Percentiles rank a stretch among this genome's conserved stretches.
Evolutionary conservation across 257 asterid genomes (phyloP).

Genomic region (Linderniella brevidens): DNA sequence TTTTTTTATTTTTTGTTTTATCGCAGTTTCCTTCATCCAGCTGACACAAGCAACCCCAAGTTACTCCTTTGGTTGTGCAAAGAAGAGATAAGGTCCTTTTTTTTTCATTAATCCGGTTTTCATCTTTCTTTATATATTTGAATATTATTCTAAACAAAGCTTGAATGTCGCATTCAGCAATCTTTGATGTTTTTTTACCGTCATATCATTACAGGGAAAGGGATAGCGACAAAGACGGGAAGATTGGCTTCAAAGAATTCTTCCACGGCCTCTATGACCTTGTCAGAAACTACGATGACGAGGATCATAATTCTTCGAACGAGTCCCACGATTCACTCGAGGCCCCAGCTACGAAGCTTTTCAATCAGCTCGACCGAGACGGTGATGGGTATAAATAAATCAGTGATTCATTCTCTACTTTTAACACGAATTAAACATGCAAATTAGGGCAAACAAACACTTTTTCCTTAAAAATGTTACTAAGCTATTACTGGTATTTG

Average conservation of each 20-base stretch:
- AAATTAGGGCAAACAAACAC: no score
- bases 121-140: background rate
- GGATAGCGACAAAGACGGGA: constrained; percentile 80
- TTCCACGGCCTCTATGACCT: constrained; percentile 79
- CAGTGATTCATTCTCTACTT: constrained; percentile 7
- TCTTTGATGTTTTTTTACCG: no score
- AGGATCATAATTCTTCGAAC: constrained; percentile 29
- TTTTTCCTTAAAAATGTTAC: no score
- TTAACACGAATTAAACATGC: background rate
- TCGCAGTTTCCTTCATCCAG: constrained; percentile 85
- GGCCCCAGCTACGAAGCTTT: constrained; percentile 60
- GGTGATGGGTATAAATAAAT: constrained; percentile 72
- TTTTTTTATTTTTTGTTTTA: constrained; percentile 6
- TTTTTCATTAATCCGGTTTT: background rate
- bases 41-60: constrained; percentile 65
- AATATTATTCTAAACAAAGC: constrained; percentile 1
- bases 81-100: constrained; percentile 74
- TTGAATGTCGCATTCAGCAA: no score
- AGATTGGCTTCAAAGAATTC: constrained; percentile 70
- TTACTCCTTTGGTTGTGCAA: constrained; percentile 73
- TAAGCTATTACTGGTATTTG: constrained; percentile 7
- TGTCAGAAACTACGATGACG: constrained; percentile 66
- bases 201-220: constrained; percentile 39
- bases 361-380: constrained; percentile 73
- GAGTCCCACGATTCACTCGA: constrained; percentile 30